Evolutionary conservation across 2,329 filamentous ascomycete species (phyloP).

Genomic region (Arthroderma sp.): DNA sequence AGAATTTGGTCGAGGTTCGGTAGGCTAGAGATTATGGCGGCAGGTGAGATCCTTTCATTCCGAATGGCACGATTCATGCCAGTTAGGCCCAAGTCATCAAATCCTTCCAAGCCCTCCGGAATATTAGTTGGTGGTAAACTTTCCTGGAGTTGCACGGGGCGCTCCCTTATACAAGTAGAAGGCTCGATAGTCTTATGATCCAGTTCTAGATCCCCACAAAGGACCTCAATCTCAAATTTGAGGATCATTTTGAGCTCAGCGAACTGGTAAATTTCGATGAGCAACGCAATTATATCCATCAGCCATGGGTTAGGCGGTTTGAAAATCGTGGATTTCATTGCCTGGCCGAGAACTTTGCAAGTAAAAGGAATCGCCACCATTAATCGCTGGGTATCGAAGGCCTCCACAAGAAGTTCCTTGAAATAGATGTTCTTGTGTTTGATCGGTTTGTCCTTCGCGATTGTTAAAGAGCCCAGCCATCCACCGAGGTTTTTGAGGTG

Average conservation of each 20-base stretch:
- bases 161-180: conserved; percentile 70
- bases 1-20: conserved; percentile 72
- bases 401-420: conserved; percentile 87
- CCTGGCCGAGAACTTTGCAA: conserved; percentile 85
- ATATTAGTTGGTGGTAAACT: conserved; percentile 39
- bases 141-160: conserved; percentile 50
- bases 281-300: conserved; percentile 83
- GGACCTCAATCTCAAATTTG: conserved; percentile 96
- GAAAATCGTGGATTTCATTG: conserved; percentile 74
- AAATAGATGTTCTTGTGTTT: conserved; percentile 95
- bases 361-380: conserved; percentile 93
- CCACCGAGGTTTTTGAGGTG: conserved; percentile 86
- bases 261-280: conserved; percentile 87
- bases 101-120: conserved; percentile 61
- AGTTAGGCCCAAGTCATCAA: conserved; percentile 70
- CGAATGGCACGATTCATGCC: conserved; percentile 55
- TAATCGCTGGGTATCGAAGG: conserved; percentile 80
- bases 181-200: conserved; percentile 87
- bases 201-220: conserved; percentile 84
- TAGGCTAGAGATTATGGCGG: conserved; percentile 63
- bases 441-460: conserved; percentile 88
- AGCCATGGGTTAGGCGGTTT: conserved; percentile 93
- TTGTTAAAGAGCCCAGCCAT: conserved; percentile 86
- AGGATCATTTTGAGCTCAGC: conserved; percentile 90
- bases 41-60: conserved; percentile 60